phyloP scores from a whole-genome alignment of 768 basidiomycete species.

The Exsudoporus frostii region DNA sequence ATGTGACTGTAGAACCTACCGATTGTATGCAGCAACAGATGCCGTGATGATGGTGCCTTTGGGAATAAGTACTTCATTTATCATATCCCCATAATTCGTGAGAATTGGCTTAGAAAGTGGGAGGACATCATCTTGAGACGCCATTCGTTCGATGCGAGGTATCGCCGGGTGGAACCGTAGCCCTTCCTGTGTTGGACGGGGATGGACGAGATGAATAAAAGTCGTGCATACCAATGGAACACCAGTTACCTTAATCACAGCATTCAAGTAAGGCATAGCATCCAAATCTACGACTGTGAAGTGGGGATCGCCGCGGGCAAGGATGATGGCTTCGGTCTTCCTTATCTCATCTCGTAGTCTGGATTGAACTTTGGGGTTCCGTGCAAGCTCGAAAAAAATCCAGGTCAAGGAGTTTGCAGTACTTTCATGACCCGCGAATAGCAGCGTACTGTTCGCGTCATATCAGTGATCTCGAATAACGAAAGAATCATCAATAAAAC shows the following conservation, averaged over 20 bases:
- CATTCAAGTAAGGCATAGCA: slow-evolving; percentile 43
- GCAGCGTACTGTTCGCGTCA: slow-evolving; percentile 35
- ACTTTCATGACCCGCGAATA: slow-evolving; percentile 57
- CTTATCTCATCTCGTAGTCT: slow-evolving; percentile 44
- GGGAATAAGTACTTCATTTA: slow-evolving; percentile 45
- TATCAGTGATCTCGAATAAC: not conserved
- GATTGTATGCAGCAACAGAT: slow-evolving; percentile 54
- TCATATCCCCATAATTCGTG: slow-evolving; percentile 41
- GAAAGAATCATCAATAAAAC: not conserved
- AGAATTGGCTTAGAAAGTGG: slow-evolving; percentile 55
- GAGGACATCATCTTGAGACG: slow-evolving; percentile 51
- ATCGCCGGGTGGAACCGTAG: slow-evolving; percentile 46
- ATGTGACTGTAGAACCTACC: slow-evolving; percentile 32
- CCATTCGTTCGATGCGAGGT: slow-evolving; percentile 48
- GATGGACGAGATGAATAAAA: not conserved
- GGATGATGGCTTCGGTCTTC: not conserved
- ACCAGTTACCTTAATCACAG: slow-evolving; percentile 31
- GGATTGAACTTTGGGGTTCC: slow-evolving; percentile 53
- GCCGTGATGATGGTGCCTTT: slow-evolving; percentile 48
- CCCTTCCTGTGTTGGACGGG: slow-evolving; percentile 37
- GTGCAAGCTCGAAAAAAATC: slow-evolving; percentile 60
- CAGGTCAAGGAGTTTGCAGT: slow-evolving; percentile 55
- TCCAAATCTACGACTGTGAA: slow-evolving; percentile 40
- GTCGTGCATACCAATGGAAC: slow-evolving; percentile 16
- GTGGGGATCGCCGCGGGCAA: not conserved